Evolutionary conservation across 495 filamentous ascomycete species (phyloP), one percentile per base, ranked within the genome.

Genomic region (Usnea hakonensis): DNA sequence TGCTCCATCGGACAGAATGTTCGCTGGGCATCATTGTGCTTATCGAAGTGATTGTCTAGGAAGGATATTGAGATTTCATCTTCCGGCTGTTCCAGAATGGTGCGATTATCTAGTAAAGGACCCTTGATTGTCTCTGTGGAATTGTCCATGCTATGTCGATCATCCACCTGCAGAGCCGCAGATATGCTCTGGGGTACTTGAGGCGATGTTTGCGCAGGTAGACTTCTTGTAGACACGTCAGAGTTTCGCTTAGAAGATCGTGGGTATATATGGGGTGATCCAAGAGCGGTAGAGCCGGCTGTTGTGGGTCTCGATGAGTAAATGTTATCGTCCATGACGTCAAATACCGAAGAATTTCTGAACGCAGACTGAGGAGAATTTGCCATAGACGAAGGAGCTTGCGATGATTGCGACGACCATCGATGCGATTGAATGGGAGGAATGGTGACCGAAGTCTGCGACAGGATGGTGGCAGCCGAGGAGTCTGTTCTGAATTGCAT

Each of bases 301-400:
- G 89, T 95, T 0, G 83, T 88, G 2, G 91, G 87, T 56, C 81
- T 82, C 21, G 82, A 91, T 66, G 77, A 83, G 55, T 85, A 82
- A 26, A 76, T 70, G 11, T 72, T 73, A 52, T 81, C 76, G 60
- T 85, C 79, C 26, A 77, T 71, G 9, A 83, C 78, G 67, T 97
- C 92, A 67, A 95, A 96, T 50, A 96, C 75, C 0, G 84, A 87
- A 10, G 90, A 88, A 26, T 84, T 84, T 17, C 86, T 82, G 69
- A 85, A 86, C 19, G 79, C 84, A 3, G 90, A 93, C 30, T 80
- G 81, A 5, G 93, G 92, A 3, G 92, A 96, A 69, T 84, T 91
- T 5, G 91, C 85, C n/a, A 85, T 75, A 0, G 87, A 85, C n/a
- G 87, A 83, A 8, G 78, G 78, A 13, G 71, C 71, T 50, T 75